Conservation (phyloP, 106 monocot genomes). For the Cymbidium sinense region DNA sequence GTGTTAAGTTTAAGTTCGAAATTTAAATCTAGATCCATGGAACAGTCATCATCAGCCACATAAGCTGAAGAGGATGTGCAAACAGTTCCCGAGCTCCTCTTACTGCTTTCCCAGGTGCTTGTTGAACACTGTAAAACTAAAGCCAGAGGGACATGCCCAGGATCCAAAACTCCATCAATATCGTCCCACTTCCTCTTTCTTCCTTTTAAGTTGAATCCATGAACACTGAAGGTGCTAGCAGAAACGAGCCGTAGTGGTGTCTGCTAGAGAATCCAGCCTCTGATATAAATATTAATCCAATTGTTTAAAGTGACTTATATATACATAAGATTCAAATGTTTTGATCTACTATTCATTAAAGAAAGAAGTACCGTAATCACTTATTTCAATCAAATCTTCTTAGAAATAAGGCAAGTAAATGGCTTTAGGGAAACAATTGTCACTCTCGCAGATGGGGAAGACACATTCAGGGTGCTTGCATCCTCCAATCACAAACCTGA, state of each 20-base stretch:
- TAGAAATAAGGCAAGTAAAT: constrained; percentile 18
- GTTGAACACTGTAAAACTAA: constrained; percentile 32
- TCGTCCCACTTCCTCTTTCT: constrained; percentile 37
- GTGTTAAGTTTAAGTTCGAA: constrained; percentile 36
- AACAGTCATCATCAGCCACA: constrained; percentile 42
- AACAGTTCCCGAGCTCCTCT: constrained; percentile 39
- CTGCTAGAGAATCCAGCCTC: constrained; percentile 1
- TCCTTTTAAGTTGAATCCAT: constrained; percentile 11
- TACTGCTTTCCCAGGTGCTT: constrained; percentile 45
- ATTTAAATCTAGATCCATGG: constrained; percentile 31
- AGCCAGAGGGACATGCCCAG: constrained; percentile 14
- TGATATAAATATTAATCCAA: constrained; percentile 9
- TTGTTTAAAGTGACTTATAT: not conserved
- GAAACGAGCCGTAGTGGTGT: constrained; percentile 18
- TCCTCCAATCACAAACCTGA: constrained; percentile 44
- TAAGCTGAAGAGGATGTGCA: constrained; percentile 36
- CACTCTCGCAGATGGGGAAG: not conserved
- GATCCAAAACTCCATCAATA: constrained; percentile 11
- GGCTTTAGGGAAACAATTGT: constrained; percentile 21
- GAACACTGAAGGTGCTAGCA: not conserved
- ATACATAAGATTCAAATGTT: not conserved
- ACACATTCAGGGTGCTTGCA: constrained; percentile 7
- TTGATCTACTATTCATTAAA: no score
- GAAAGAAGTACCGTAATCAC: not conserved
- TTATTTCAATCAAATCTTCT: constrained; percentile 9